Percentiles rank a stretch among this genome's conserved stretches.
These are phyloP conservation scores for Neurospora sp. DNA, from an alignment of 495 filamentous ascomycete species.

Conservation along the genomic window DNA sequence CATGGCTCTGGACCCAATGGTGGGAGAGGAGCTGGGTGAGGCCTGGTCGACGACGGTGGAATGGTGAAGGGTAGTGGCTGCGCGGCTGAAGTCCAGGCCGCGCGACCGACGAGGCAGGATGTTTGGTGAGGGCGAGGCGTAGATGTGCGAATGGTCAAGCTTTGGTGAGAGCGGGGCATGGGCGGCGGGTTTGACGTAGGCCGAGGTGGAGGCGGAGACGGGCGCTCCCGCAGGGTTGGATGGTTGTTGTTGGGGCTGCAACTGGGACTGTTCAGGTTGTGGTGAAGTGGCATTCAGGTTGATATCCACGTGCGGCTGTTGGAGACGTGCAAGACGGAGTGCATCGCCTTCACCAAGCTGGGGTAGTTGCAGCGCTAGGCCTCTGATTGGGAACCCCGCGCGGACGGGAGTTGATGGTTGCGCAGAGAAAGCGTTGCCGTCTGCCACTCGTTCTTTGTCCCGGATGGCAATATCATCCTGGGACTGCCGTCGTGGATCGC, in stretches of 20 bases:
- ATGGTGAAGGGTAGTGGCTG: slow-evolving; percentile 91
- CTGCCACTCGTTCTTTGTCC: slow-evolving; percentile 21
- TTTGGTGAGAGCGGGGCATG: slow-evolving; percentile 65
- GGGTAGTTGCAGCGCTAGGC: slow-evolving; percentile 67
- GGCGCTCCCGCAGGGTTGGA: slow-evolving; percentile 5
- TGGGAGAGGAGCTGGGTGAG: slow-evolving; percentile 90
- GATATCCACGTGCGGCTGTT: neutral
- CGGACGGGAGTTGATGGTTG: slow-evolving; percentile 44
- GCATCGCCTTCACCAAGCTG: slow-evolving; percentile 2
- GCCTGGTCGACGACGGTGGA: slow-evolving; percentile 82
- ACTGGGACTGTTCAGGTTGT: neutral
- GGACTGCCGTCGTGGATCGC: slow-evolving; percentile 39
- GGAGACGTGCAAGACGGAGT: neutral
- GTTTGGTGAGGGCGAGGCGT: slow-evolving; percentile 60
- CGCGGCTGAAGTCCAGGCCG: slow-evolving; percentile 84
- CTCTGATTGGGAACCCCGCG: slow-evolving; percentile 46
- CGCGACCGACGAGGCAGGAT: slow-evolving; percentile 78
- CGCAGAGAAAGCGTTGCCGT: neutral
- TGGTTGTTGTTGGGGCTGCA: neutral
- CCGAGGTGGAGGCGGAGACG: slow-evolving; percentile 28
- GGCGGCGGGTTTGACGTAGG: slow-evolving; percentile 44
- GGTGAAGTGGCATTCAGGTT: neutral
- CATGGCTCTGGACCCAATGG: slow-evolving; percentile 66
- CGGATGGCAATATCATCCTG: slow-evolving; percentile 69
- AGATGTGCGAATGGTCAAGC: slow-evolving; percentile 70